Conservation (phyloP, 1,139 yeast species). For the Lipomyces yarrowii region DNA sequence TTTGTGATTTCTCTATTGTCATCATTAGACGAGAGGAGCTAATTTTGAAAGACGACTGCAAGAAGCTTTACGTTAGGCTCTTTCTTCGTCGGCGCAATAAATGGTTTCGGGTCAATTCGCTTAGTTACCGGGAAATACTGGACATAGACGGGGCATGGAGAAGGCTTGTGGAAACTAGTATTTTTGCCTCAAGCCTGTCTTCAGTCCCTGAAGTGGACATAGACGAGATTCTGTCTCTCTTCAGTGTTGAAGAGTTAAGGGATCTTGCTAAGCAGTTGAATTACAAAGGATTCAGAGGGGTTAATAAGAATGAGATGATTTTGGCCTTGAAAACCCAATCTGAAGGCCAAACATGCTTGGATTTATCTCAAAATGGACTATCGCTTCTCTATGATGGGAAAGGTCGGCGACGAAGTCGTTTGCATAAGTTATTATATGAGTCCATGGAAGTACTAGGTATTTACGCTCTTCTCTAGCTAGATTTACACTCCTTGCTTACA, state of each 20-base stretch:
- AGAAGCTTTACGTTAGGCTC: conserved; percentile 31
- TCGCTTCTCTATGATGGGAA: conserved; percentile 24
- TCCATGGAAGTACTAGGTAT: conserved; percentile 23
- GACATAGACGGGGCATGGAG: conserved; percentile 25
- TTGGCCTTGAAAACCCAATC: conserved; percentile 20
- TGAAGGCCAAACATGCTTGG: conserved; percentile 26
- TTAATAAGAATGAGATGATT: conserved; percentile 25
- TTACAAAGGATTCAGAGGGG: conserved; percentile 14
- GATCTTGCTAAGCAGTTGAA: conserved; percentile 20
- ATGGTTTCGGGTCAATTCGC: conserved; percentile 29
- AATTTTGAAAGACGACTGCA: conserved; percentile 21
- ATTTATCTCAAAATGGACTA: conserved; percentile 16
- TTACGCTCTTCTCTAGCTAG: background rate
- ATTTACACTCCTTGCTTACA: background rate
- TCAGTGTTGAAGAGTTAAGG: conserved; percentile 31
- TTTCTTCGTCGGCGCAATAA: conserved; percentile 29
- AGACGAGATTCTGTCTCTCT: conserved; percentile 24
- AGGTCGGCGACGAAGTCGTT: conserved; percentile 20
- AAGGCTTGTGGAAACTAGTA: conserved; percentile 4
- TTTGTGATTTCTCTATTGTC: background rate
- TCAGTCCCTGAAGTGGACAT: conserved; percentile 4
- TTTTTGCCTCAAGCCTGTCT: conserved; percentile 16
- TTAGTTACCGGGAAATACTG: conserved; percentile 27
- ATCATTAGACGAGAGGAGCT: background rate
- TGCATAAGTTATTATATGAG: conserved; percentile 14